These are phyloP conservation scores for Globisporangium cederbergense DNA, from an alignment of 352 stramenopile genomes.

Conservation along the genomic window DNA sequence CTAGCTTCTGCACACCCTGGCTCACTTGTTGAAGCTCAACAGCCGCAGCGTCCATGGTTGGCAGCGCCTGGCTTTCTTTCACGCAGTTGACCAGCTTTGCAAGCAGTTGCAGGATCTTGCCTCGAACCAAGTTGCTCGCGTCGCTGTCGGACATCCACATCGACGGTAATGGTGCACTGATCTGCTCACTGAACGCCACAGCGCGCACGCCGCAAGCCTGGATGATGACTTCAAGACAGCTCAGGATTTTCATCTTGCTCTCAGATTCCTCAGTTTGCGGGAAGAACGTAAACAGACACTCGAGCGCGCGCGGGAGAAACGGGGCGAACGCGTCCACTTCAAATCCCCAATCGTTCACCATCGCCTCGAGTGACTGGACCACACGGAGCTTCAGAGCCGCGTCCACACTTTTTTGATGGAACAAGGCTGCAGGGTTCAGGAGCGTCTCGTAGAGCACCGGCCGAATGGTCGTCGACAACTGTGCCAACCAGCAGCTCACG, in stretches of 20 bases:
- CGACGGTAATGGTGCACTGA: slow-evolving; percentile 59
- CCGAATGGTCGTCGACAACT: slow-evolving; percentile 63
- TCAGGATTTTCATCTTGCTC: slow-evolving; percentile 78
- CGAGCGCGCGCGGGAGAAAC: slow-evolving; percentile 56
- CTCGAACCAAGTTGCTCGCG: slow-evolving; percentile 73
- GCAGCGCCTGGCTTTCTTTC: slow-evolving; percentile 31
- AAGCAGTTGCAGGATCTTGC: slow-evolving; percentile 81
- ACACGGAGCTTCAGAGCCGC: slow-evolving; percentile 66
- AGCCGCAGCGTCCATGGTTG: neutral
- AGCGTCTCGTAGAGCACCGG: slow-evolving; percentile 79
- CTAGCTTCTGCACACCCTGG: slow-evolving; percentile 32
- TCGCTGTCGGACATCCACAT: slow-evolving; percentile 75
- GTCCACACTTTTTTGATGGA: slow-evolving; percentile 31
- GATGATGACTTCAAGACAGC: slow-evolving; percentile 68
- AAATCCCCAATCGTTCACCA: slow-evolving; percentile 84
- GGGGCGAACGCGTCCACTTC: slow-evolving; percentile 64
- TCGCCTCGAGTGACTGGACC: slow-evolving; percentile 74
- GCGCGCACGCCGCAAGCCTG: slow-evolving; percentile 56
- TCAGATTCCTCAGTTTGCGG: slow-evolving; percentile 54
- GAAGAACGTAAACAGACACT: slow-evolving; percentile 71
- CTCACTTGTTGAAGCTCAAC: slow-evolving; percentile 8
- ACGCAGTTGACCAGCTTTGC: slow-evolving; percentile 56
- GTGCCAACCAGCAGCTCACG: slow-evolving; percentile 82
- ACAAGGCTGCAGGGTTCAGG: slow-evolving; percentile 39
- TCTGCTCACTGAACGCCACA: slow-evolving; percentile 49